These are phyloP conservation scores for Trypanosoma rangeli DNA, from an alignment of 208 protist species.

Conservation along the genomic window DNA sequence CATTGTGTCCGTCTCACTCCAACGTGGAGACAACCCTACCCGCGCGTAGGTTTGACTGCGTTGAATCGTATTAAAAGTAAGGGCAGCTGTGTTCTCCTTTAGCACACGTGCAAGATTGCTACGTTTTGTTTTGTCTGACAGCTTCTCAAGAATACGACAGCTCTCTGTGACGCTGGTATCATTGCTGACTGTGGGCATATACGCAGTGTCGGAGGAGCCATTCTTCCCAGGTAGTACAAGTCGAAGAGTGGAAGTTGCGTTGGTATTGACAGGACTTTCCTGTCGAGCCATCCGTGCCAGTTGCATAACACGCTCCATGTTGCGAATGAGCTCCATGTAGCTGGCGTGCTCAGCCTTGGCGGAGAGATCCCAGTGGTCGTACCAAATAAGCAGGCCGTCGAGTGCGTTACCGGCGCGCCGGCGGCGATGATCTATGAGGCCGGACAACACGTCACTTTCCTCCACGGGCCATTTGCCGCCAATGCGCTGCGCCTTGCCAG, in stretches of 20 bases:
- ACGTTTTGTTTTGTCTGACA: constrained; percentile 30
- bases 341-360: constrained; percentile 72
- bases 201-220: constrained; percentile 32
- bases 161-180: constrained; percentile 43
- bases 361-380: constrained; percentile 78
- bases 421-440: constrained; percentile 64
- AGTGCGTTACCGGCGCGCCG: constrained; percentile 57
- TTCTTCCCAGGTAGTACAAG: constrained; percentile 47
- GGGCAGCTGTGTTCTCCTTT: constrained; percentile 25
- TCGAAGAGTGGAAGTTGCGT: constrained; percentile 58
- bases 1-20: background rate
- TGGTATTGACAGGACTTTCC: constrained; percentile 63
- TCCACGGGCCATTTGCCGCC: constrained; percentile 62
- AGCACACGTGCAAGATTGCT: constrained; percentile 50
- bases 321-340: constrained; percentile 85
- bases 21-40: background rate
- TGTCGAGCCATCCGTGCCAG: constrained; percentile 66
- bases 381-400: constrained; percentile 76
- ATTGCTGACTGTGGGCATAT: constrained; percentile 26
- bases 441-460: constrained; percentile 55
- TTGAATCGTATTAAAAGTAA: constrained; percentile 8
- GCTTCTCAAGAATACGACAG: constrained; percentile 45
- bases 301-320: constrained; percentile 68
- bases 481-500: constrained; percentile 47
- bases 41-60: constrained; percentile 40